These are phyloP conservation scores for Ilex asprella DNA, from an alignment of 257 asterid genomes.

Conservation along the genomic window DNA sequence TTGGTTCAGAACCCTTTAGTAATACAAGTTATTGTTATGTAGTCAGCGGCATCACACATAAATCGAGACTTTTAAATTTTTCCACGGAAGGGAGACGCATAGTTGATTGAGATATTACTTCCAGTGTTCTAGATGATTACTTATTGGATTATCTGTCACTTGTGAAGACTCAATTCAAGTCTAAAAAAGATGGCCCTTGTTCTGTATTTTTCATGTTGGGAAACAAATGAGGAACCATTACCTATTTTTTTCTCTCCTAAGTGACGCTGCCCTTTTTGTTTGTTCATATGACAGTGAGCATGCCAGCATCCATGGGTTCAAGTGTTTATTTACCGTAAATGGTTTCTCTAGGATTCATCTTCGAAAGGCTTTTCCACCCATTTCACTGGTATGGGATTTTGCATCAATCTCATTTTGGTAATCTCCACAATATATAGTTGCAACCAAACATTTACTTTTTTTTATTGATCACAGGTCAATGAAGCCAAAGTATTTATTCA, in stretches of 20 bases:
- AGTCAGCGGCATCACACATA: too few species aligned
- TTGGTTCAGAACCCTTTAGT: neutral
- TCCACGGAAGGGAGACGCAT: neutral
- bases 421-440: neutral
- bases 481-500: conserved; percentile 59
- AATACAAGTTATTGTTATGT: neutral
- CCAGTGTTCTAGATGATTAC: neutral
- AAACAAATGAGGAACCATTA: neutral
- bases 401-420: neutral
- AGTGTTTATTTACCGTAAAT: conserved; percentile 51
- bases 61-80: too few species aligned
- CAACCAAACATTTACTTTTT: neutral
- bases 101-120: neutral
- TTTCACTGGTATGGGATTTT: conserved; percentile 50
- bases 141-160: neutral
- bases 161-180: neutral
- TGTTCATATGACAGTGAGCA: conserved; percentile 55
- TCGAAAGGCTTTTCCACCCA: conserved; percentile 53
- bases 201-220: neutral
- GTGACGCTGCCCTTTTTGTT: neutral
- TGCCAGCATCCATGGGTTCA: conserved; percentile 50
- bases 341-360: conserved; percentile 62
- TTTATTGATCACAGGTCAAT: conserved; percentile 37
- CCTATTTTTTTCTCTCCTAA: neutral
- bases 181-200: neutral